Evolutionary conservation across 192 early-diverging fungal species (phyloP), one percentile per base, ranked within the genome.

Genomic region (Entomortierella beljakovae): DNA sequence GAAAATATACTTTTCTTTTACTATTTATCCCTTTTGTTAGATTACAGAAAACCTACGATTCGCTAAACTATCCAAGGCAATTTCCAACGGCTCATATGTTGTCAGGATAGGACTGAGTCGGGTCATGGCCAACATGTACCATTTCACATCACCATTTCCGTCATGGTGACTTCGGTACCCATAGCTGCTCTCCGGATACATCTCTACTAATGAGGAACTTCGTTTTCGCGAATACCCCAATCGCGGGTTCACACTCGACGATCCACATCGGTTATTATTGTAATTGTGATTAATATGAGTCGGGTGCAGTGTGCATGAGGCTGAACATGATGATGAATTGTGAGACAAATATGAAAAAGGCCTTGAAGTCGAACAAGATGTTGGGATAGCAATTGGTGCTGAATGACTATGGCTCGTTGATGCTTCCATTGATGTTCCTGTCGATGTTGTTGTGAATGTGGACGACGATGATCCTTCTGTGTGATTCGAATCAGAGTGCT

Each of bases 51-150:
- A 46, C 15, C 43, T 46, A 20, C 43, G 43, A 16, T 20, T 20
- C 3, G 11, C 15, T 20, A 15, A 20, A 20, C 20, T 46, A 16
- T 11, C 5, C 15, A 20, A 11, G 2, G 43, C 20, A 3, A 20
- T 3, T 15, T 2, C 20, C 15, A 46, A 15, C 20, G 72, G 72
- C 28, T 62, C 59, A 46, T 76, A 76, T 11, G 52, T 59, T 4
- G 59, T 68, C 64, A 75, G 26, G 18, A 43, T 62, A 3, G 72
- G 72, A 20, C 48, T 68, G 50, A 76, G 40, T 32, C 72, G 48
- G 22, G 72, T 76, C 64, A 76, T 3, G 6, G 72, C 54, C 59
- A 76, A 33, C 38, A 68, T 53, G 29, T 48, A 48, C 26, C 26
- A n/a, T 15, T 35, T 31, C 6, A 20, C 9, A 7, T 23, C 13